Percentiles rank a stretch among this genome's conserved stretches.
These are phyloP conservation scores for Hericium alpestre DNA, from an alignment of 768 basidiomycete genomes.

Conservation along the genomic window DNA sequence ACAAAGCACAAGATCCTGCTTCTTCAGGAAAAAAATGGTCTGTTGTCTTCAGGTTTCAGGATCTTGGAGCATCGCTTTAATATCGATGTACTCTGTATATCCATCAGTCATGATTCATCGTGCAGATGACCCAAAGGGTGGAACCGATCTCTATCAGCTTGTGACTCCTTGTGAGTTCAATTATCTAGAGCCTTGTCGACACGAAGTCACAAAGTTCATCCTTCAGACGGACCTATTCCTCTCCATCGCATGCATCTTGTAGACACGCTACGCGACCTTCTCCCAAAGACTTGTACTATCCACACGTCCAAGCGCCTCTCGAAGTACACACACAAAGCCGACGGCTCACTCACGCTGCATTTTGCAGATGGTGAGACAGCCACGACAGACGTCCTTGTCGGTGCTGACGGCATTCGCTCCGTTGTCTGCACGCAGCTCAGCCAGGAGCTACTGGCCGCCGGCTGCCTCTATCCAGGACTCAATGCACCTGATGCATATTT, in stretches of 20 bases:
- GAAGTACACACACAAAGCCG: neutral
- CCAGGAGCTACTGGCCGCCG: slow-evolving; percentile 6
- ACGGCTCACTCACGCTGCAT: neutral
- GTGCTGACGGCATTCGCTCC: slow-evolving; percentile 21
- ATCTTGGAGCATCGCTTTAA: too few relatives aligned
- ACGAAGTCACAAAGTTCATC: neutral
- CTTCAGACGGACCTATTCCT: neutral
- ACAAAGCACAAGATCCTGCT: neutral
- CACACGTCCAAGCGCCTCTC: neutral
- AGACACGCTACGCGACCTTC: neutral
- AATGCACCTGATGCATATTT: neutral
- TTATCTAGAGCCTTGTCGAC: neutral
- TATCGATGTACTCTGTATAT: neutral
- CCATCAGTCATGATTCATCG: neutral
- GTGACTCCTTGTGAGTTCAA: neutral
- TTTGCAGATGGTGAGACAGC: slow-evolving; percentile 13
- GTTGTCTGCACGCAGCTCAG: slow-evolving; percentile 16
- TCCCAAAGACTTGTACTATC: neutral
- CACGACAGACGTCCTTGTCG: slow-evolving; percentile 17
- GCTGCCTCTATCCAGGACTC: neutral
- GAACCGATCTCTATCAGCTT: neutral
- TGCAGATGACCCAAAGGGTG: neutral
- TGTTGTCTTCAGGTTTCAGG: neutral
- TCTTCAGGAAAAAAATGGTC: neutral
- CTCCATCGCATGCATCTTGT: neutral